phyloP scores from a whole-genome alignment of 2,329 filamentous ascomycete species.

The Chalara sp. region DNA sequence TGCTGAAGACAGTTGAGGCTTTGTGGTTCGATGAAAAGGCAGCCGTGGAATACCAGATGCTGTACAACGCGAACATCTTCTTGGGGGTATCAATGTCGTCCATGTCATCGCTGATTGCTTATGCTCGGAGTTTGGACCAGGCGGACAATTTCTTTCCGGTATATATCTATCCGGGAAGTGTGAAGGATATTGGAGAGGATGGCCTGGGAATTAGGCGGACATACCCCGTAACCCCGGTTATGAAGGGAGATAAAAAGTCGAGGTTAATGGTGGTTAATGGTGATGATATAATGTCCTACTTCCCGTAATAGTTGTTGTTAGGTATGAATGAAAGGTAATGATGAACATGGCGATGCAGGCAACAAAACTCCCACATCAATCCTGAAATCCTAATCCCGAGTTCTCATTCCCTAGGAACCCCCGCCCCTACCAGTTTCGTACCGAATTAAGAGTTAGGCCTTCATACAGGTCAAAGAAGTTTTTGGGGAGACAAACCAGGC shows the following conservation, averaged over 20 bases:
- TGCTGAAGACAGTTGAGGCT: conserved; percentile 6
- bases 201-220: not conserved
- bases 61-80: conserved; percentile 13
- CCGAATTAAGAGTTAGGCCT: too few species aligned
- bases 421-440: too few species aligned
- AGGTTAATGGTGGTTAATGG: conserved; percentile 18
- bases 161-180: conserved; percentile 15
- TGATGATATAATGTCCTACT: conserved; percentile 16
- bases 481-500: too few species aligned
- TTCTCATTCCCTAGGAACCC: too few species aligned
- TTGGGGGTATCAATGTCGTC: conserved; percentile 17
- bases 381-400: too few species aligned
- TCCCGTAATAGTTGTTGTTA: conserved; percentile 9
- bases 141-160: conserved; percentile 12
- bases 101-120: conserved; percentile 16
- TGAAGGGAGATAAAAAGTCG: conserved; percentile 15
- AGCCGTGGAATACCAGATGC: conserved; percentile 16
- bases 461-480: too few species aligned
- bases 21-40: conserved; percentile 16
- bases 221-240: conserved; percentile 5
- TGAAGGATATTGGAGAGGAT: not conserved
- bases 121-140: conserved; percentile 12
- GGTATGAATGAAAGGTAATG: too few species aligned
- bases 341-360: too few species aligned
- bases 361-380: too few species aligned